Conservation (phyloP, 2,329 filamentous ascomycete species). For the Trichoderma pleuroti region DNA sequence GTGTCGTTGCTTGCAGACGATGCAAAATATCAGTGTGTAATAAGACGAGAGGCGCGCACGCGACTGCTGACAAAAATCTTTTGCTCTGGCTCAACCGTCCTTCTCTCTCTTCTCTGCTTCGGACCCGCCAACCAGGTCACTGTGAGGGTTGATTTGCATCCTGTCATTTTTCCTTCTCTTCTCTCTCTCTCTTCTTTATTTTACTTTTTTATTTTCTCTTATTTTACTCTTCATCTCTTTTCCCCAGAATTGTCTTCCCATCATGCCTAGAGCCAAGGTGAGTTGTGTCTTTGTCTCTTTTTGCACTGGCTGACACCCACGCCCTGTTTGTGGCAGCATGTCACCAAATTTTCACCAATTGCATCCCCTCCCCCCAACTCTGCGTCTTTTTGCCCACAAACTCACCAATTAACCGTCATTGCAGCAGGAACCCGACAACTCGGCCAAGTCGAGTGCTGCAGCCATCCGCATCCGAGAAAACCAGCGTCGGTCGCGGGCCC, state of each 20-base stretch:
- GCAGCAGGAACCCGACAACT: conserved; percentile 17
- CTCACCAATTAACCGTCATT: background rate
- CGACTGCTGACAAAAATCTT: conserved; percentile 17
- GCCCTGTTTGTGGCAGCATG: conserved; percentile 9
- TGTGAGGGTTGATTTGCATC: background rate
- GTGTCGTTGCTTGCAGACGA: background rate
- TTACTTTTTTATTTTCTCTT: background rate
- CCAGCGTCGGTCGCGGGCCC: conserved; percentile 51
- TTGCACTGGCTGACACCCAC: conserved; percentile 2
- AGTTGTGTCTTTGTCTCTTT: background rate
- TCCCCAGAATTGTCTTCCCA: background rate
- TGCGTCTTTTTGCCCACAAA: background rate
- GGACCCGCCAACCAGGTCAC: background rate
- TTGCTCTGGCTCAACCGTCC: background rate
- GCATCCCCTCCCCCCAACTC: background rate
- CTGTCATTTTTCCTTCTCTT: background rate
- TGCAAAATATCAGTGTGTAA: background rate
- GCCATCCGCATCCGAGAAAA: conserved; percentile 47
- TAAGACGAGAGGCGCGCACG: conserved; percentile 2
- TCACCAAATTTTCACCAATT: conserved; percentile 14
- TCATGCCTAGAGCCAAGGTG: conserved; percentile 26
- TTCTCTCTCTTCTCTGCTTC: background rate
- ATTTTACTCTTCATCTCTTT: background rate
- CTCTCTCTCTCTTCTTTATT: background rate
- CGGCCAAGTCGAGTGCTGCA: conserved; percentile 30